phyloP scores from a whole-genome alignment of 2,329 filamentous ascomycete species.

The Paecilomyces variotii region DNA sequence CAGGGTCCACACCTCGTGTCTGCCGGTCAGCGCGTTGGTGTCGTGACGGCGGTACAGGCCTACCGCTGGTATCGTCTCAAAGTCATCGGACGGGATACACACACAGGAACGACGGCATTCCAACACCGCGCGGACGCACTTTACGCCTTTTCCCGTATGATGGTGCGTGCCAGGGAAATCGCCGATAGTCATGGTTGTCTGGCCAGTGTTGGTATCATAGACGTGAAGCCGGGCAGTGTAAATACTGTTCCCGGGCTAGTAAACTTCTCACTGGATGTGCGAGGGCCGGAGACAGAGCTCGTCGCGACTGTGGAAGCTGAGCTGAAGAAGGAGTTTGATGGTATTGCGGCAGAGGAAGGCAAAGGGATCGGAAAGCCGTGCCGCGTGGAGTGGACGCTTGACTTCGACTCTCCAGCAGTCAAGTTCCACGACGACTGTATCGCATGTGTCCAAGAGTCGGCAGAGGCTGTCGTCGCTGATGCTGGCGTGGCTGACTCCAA shows the following conservation, averaged over 20 bases:
- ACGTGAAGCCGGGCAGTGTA: slow-evolving; percentile 57
- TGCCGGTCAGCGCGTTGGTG: slow-evolving; percentile 55
- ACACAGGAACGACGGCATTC: slow-evolving; percentile 68
- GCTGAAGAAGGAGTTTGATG: slow-evolving; percentile 50
- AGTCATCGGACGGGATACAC: slow-evolving; percentile 59
- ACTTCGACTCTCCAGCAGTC: slow-evolving; percentile 54
- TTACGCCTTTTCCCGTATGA: slow-evolving; percentile 59
- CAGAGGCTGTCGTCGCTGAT: slow-evolving; percentile 49
- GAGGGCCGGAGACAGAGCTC: slow-evolving; percentile 48
- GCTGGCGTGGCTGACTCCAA: slow-evolving; percentile 28
- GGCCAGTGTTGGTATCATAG: slow-evolving; percentile 63
- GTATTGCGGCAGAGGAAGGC: slow-evolving; percentile 51
- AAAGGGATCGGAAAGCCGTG: slow-evolving; percentile 46
- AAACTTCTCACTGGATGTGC: slow-evolving; percentile 57
- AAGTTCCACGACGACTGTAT: slow-evolving; percentile 63
- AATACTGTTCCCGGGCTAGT: slow-evolving; percentile 67
- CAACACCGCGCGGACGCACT: slow-evolving; percentile 59
- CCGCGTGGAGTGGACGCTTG: slow-evolving; percentile 50
- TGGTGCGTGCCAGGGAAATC: slow-evolving; percentile 56
- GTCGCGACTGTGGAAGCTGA: slow-evolving; percentile 51
- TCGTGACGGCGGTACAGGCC: slow-evolving; percentile 65
- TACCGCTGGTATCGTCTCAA: slow-evolving; percentile 66
- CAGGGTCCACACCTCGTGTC: slow-evolving; percentile 69
- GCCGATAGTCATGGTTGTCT: slow-evolving; percentile 54
- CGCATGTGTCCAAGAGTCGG: slow-evolving; percentile 53